Evolutionary conservation across 2,329 filamentous ascomycete genomes (phyloP), one percentile per base, ranked within the genome.

Genomic region (Chaetothyriales sp.): DNA sequence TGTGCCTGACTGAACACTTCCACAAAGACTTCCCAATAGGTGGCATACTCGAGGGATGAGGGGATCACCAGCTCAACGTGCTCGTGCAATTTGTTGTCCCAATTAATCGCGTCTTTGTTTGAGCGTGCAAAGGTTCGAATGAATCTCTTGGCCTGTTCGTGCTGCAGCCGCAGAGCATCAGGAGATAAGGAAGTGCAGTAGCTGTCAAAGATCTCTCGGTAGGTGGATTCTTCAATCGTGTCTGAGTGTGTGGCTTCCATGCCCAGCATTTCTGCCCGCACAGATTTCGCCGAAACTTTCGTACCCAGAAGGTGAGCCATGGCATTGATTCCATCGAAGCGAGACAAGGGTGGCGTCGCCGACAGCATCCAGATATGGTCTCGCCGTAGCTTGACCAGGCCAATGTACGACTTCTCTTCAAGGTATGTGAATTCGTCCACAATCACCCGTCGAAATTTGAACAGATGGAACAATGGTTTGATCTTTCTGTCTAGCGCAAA

Each of bases 391-490:
- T 65, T 66, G 5, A 71, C 65, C 4, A 80, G 64, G 0, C 69
- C 66, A 0, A 69, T 62, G 54, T 70, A 65, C 48, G 69, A 65
- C 48, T 71, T 63, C 15, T 67, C 61, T 45, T 70, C 68, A 4
- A 76, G 66, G 55, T 83, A 81, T 0, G 80, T 77, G 57, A 78
- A 83, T 57, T 85, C 82, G 54, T 85, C 82, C 1, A 83, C 68
- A 1, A 85, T 72, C 0, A 85, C 53, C 5, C 82, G 71, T 51
- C 76, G 76, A 62, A 78, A 85, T 1, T 67, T 63, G 60, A 83
- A 84, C 58, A 80, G 72, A 54, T 84, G 79, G 0, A 85, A 60
- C 0, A 78, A 61, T 1, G 70, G 69, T 6, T 51, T 55, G 10
- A 57, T 51, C 46, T 64, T 60, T 4, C 56, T 53, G 19, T 56